Evolutionary conservation across 1,284 basidiomycete species (phyloP).

Genomic region (Tilletia indica): DNA sequence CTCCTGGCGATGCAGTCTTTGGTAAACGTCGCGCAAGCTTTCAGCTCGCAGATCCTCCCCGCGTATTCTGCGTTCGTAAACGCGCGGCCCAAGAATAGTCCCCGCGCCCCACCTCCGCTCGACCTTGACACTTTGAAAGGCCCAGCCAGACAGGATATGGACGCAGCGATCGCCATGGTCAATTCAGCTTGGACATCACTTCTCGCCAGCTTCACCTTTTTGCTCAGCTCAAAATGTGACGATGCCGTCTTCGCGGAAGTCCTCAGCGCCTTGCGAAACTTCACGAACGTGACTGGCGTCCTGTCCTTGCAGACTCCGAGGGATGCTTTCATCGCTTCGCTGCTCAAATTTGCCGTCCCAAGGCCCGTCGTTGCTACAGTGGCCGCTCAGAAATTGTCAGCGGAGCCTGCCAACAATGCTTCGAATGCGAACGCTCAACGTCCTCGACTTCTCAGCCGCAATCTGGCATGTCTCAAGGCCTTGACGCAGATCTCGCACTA

Average conservation of each 20-base stretch:
- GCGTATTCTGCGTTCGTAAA: conserved; percentile 64
- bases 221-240: conserved; percentile 81
- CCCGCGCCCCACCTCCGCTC: conserved; percentile 72
- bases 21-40: conserved; percentile 80
- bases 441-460: conserved; percentile 74
- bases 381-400: conserved; percentile 63
- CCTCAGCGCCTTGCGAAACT: conserved; percentile 74
- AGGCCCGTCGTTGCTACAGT: conserved; percentile 79
- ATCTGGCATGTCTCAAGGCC: conserved; percentile 83
- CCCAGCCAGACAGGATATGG: neutral
- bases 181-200: conserved; percentile 21
- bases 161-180: conserved; percentile 20
- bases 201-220: conserved; percentile 66
- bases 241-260: conserved; percentile 83
- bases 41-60: conserved; percentile 71
- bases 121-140: conserved; percentile 59
- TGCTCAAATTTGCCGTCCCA: conserved; percentile 84
- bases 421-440: conserved; percentile 15
- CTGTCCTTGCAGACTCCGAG: conserved; percentile 78
- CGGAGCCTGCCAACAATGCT: neutral
- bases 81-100: conserved; percentile 66
- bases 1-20: conserved; percentile 85
- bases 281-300: conserved; percentile 86
- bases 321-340: conserved; percentile 84
- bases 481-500: conserved; percentile 75